Conservation (phyloP, 192 early-diverging fungal genomes). For the Podila epigama region DNA sequence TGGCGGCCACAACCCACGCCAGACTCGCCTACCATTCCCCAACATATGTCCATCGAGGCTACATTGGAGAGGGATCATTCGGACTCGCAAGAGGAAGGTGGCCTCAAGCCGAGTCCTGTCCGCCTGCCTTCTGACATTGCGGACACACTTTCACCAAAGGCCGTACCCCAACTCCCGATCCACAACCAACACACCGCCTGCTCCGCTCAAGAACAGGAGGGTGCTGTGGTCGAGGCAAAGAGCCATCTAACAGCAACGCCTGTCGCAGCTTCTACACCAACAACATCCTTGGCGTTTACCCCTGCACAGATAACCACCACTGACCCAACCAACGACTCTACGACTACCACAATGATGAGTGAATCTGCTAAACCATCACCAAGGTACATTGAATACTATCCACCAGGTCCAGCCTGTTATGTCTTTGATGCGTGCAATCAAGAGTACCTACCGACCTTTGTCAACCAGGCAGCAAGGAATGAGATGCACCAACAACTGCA, state of each 20-base stretch:
- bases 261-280: not conserved
- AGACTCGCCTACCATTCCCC: conserved; percentile 7
- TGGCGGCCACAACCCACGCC: not conserved
- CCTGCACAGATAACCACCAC: not conserved
- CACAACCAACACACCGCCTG: not conserved
- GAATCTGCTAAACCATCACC: too few species aligned
- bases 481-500: conserved; percentile 11
- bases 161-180: not conserved
- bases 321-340: too few species aligned
- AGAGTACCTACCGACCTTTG: conserved; percentile 22
- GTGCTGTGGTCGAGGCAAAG: too few species aligned
- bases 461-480: conserved; percentile 25
- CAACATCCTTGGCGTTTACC: not conserved
- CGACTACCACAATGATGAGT: too few species aligned
- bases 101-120: not conserved
- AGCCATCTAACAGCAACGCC: not conserved
- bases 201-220: too few species aligned
- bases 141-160: not conserved
- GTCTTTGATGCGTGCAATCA: conserved; percentile 25
- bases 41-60: not conserved
- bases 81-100: not conserved
- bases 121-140: not conserved
- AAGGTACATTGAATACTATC: conserved; percentile 5
- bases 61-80: not conserved
- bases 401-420: conserved; percentile 23